These are phyloP conservation scores for Hypsizygus ulmarius DNA, from an alignment of 1,284 basidiomycete genomes.

Conservation along the genomic window DNA sequence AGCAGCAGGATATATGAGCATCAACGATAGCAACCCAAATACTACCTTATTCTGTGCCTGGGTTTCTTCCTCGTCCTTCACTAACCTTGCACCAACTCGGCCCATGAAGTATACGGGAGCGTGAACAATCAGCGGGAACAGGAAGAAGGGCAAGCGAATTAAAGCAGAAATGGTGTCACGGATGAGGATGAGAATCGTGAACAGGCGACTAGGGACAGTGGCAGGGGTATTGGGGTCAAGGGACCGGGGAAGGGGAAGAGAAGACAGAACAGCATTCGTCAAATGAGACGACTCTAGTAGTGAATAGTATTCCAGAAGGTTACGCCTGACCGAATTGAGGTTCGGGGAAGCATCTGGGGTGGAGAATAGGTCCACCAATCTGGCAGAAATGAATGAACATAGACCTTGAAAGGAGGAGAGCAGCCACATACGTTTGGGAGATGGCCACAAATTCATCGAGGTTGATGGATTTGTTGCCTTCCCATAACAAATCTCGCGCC, in stretches of 20 bases:
- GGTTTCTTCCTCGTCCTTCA: constrained; percentile 86
- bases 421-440: constrained; percentile 78
- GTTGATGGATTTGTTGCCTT: constrained; percentile 67
- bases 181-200: constrained; percentile 75
- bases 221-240: constrained; percentile 75
- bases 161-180: constrained; percentile 72
- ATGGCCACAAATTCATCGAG: constrained; percentile 78
- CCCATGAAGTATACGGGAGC: constrained; percentile 82
- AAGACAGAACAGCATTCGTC: constrained; percentile 78
- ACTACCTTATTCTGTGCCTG: constrained; percentile 92
- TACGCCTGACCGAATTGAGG: constrained; percentile 59
- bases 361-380: constrained; percentile 83
- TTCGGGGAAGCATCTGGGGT: constrained; percentile 61
- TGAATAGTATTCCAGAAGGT: constrained; percentile 82
- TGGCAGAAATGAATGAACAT: constrained; percentile 27
- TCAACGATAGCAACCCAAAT: constrained; percentile 72
- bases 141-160: constrained; percentile 81
- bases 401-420: constrained; percentile 20
- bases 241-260: constrained; percentile 73
- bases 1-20: constrained; percentile 76
- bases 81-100: constrained; percentile 68
- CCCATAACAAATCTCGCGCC: constrained; percentile 89
- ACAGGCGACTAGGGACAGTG: constrained; percentile 77
- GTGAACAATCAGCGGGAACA: constrained; percentile 81
- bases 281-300: constrained; percentile 81